Conservation (phyloP, 306 rosid species). For the Delonix regia region DNA sequence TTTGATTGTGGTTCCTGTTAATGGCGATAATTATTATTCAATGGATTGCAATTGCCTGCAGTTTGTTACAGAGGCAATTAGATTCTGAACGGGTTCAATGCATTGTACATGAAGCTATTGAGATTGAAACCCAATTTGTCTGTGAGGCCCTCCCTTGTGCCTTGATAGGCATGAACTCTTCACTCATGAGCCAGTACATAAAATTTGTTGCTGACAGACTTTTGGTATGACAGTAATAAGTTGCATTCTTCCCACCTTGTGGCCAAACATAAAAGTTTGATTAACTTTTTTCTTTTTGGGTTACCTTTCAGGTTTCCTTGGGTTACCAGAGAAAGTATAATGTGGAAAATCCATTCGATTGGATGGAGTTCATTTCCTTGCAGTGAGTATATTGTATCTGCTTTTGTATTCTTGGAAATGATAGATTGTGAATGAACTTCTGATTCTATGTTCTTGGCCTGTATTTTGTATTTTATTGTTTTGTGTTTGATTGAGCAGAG, state of each 20-base stretch:
- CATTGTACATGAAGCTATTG: conserved; percentile 72
- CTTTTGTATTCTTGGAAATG: neutral
- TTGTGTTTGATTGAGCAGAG: conserved; percentile 59
- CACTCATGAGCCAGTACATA: conserved; percentile 91
- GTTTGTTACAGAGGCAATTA: conserved; percentile 68
- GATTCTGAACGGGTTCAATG: conserved; percentile 50
- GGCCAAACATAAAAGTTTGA: neutral
- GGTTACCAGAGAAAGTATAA: conserved; percentile 70
- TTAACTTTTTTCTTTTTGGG: neutral
- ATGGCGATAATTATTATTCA: neutral
- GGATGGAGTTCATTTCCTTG: conserved; percentile 95
- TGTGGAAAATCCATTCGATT: conserved; percentile 86
- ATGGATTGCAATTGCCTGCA: conserved; percentile 34
- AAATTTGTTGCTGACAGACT: conserved; percentile 92
- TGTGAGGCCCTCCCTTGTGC: conserved; percentile 92
- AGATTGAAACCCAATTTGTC: conserved; percentile 77
- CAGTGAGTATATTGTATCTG: conserved; percentile 62
- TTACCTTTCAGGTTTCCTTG: conserved; percentile 60
- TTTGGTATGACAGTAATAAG: conserved; percentile 53
- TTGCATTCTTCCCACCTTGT: neutral
- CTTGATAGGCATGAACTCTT: conserved; percentile 89
- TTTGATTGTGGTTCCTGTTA: neutral
- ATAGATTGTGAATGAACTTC: neutral
- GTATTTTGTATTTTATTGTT: neutral
- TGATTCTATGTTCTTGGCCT: conserved; percentile 20